Conservation (phyloP, 768 basidiomycete species). For the Grammothele lineata region DNA sequence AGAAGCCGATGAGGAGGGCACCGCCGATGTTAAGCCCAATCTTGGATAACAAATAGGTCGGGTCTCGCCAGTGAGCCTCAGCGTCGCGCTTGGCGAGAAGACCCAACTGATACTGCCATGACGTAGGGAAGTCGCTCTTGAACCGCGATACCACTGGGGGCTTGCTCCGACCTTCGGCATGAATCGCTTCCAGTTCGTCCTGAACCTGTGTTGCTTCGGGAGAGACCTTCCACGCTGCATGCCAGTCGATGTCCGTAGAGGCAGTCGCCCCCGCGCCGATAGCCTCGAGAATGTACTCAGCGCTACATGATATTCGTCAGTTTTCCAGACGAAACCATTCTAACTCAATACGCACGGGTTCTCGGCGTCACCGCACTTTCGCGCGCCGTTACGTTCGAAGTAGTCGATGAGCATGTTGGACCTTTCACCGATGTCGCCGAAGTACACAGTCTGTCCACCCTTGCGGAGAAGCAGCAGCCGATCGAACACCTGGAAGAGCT, state of each 20-base stretch:
- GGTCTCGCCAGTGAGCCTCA: conserved; percentile 36
- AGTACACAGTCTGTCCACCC: conserved; percentile 70
- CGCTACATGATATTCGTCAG: conserved; percentile 7
- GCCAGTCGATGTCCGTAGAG: conserved; percentile 43
- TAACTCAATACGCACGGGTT: conserved; percentile 64
- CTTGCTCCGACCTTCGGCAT: conserved; percentile 31
- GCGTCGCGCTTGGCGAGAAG: conserved; percentile 30
- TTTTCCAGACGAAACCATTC: too few relatives aligned
- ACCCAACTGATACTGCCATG: conserved; percentile 34
- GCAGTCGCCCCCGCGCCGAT: conserved; percentile 56
- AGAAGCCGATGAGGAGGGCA: conserved; percentile 39
- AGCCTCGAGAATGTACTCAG: conserved; percentile 46
- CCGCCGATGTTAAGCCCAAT: conserved; percentile 30
- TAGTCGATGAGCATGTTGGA: conserved; percentile 65
- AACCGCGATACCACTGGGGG: conserved; percentile 19
- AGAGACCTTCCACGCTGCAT: conserved; percentile 43
- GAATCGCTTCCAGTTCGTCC: conserved; percentile 40
- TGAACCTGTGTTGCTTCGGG: conserved; percentile 34
- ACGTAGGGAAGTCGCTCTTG: conserved; percentile 32
- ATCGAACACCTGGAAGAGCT: conserved; percentile 84
- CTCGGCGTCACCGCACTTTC: conserved; percentile 54
- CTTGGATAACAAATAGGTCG: conserved; percentile 37
- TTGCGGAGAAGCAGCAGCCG: conserved; percentile 69
- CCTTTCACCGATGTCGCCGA: conserved; percentile 64
- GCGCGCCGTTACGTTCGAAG: conserved; percentile 67